Evolutionary conservation across 176 grass and related monocot species (phyloP), one percentile per base, ranked within the genome.

Genomic region (Musa schizocarpa): DNA sequence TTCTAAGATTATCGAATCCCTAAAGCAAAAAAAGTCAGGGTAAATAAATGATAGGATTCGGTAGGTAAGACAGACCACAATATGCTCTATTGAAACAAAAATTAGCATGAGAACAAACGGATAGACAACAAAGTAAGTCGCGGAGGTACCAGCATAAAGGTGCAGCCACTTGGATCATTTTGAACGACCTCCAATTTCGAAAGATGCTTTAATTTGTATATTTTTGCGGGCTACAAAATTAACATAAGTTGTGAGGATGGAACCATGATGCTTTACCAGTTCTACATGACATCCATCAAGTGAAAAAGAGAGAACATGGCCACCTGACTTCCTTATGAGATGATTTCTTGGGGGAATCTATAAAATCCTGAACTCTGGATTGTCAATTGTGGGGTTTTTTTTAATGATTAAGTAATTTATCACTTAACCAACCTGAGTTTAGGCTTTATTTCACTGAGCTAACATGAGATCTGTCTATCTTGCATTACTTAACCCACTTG

Each of bases 121-220:
- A 67, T 78, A 1, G 10, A 29, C 0, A 58, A 68, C 11, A 65
- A 77, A 65, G 22, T 54, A 63, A 22, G 34, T 75, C 34, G 16
- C 52, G 34, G 7, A 73, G 0, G 4, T 97, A 91, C 94, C 88
- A 98, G 27, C 84, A 85, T 76, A 65, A 98, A 98, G 20, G 94
- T 91, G 85, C 90, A 93, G 19, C 94, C 94, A 51, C 86, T 93
- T 68, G 88, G 82, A 87, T 98, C 94, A 59, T 83, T 90, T 55
- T 85, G 68, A n/a, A 88, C 80, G 26, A 93, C 88, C 84, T 98
- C 94, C 52, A 98, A 73, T 68, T 93, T 98, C 52, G 81, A 80
- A n/a, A 98, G 94, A 85, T 93, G 94, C 82, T 98, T 98, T 56
- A 98, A 72, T 85, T 98, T 98, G 88, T 98, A 98, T 50, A 98